Evolutionary conservation across 352 stramenopile species (phyloP).

Genomic region (Halophytophthora polymorphica): DNA sequence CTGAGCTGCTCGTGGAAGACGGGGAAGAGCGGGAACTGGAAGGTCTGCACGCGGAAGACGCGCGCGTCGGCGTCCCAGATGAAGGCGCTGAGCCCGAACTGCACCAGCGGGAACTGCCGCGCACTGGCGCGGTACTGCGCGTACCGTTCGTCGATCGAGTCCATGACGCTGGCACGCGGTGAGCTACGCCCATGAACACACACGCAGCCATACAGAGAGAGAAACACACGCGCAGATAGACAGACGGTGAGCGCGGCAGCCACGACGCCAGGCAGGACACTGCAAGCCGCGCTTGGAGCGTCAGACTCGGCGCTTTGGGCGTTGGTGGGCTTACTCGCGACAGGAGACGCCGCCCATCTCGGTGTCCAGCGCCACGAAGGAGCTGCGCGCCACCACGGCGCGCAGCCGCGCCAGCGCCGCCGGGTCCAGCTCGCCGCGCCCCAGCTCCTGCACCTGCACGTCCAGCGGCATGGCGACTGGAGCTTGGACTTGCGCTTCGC

Average conservation of each 20-base stretch:
- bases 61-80: conserved; percentile 35
- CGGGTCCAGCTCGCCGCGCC: conserved; percentile 24
- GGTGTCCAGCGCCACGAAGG: conserved; percentile 75
- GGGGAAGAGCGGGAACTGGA: conserved; percentile 78
- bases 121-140: conserved; percentile 49
- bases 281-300: too few species aligned
- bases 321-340: too few species aligned
- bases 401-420: conserved; percentile 30
- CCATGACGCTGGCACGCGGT: conserved; percentile 60
- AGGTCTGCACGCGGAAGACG: conserved; percentile 57
- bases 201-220: conserved; percentile 2
- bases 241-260: conserved; percentile 22
- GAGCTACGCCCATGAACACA: conserved; percentile 10
- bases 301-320: too few species aligned
- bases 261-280: too few species aligned
- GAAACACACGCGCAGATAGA: conserved; percentile 4
- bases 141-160: conserved; percentile 70
- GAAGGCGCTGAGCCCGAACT: conserved; percentile 77
- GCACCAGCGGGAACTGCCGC: conserved; percentile 62
- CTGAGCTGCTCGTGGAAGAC: conserved; percentile 33
- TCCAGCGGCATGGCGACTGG: conserved; percentile 13
- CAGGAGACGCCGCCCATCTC: conserved; percentile 74
- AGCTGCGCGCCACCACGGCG: conserved; percentile 27
- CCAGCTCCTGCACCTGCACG: conserved; percentile 30
- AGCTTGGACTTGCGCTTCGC: too few species aligned